phyloP scores from a whole-genome alignment of 225 moss, liverwort and hornwort species.

The Straminergon stramineum region DNA sequence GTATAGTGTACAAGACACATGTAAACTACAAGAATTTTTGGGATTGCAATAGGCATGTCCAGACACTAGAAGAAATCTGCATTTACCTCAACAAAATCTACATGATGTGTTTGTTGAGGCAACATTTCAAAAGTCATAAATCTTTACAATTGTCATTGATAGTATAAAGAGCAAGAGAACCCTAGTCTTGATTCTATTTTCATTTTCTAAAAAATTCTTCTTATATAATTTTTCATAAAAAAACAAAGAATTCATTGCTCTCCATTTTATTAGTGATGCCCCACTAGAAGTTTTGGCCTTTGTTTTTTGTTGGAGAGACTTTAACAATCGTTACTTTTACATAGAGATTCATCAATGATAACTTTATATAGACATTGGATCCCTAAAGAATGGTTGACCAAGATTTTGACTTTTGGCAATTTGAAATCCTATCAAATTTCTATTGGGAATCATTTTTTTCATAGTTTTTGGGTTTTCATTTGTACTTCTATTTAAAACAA shows the following conservation, averaged over 20 bases:
- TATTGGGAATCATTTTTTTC: not conserved
- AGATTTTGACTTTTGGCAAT: not conserved
- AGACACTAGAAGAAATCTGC: no score
- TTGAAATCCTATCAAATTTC: fast-evolving
- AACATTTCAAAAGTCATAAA: not conserved
- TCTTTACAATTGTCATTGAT: not conserved
- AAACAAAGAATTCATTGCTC: fast-evolving
- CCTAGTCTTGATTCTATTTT: fast-evolving
- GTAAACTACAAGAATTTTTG: no score
- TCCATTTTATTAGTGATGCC: fast-evolving
- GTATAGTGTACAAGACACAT: no score
- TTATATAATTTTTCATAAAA: not conserved
- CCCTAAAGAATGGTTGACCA: fast-evolving
- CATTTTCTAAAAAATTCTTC: not conserved
- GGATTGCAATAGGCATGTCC: no score
- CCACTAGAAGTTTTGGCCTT: not conserved
- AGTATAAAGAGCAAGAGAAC: fast-evolving
- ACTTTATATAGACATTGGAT: not conserved
- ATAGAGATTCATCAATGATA: no score
- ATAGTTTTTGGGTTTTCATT: no score
- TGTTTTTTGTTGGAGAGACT: fast-evolving
- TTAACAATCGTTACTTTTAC: not conserved
- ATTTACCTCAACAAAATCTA: no score
- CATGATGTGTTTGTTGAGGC: no score
- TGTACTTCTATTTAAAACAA: not conserved